Percentiles rank a stretch among this genome's conserved stretches.
phyloP scores from a whole-genome alignment of 805 yeast genomes.

The Allodekkera sacchari region DNA sequence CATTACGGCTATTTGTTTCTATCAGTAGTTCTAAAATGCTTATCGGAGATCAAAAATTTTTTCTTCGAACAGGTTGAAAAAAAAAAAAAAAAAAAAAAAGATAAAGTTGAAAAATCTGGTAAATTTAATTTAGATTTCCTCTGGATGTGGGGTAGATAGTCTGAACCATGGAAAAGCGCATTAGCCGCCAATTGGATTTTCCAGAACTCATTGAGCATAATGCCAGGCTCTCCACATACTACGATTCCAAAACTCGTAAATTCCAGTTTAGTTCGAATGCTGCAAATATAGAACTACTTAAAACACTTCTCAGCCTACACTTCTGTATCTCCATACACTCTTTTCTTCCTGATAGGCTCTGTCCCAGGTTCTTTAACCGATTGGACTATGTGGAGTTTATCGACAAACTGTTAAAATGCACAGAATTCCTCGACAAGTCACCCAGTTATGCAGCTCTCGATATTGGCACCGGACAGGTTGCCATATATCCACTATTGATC shows the following conservation, averaged over 20 bases:
- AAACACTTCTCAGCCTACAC: conserved; percentile 11
- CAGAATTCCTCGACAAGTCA: conserved; percentile 1
- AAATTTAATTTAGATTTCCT: no score
- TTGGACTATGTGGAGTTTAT: conserved; percentile 20
- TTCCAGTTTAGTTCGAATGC: conserved; percentile 18
- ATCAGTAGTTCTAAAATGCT: no score
- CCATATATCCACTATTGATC: conserved; percentile 38
- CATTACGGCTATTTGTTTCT: no score
- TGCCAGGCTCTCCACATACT: conserved; percentile 12
- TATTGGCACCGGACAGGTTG: conserved; percentile 42
- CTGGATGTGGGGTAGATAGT: no score
- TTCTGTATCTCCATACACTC: conserved; percentile 10
- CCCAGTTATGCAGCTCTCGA: conserved; percentile 25
- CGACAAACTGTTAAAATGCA: conserved; percentile 5
- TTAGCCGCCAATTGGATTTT: conserved; percentile 4
- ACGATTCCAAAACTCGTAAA: conserved; percentile 2
- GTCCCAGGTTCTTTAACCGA: conserved; percentile 26
- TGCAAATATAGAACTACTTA: conserved; percentile 15
- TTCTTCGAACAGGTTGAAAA: no score
- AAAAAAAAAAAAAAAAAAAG: no score
- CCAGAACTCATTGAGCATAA: conserved; percentile 1
- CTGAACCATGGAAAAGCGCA: no score
- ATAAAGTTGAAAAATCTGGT: no score
- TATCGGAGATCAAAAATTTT: no score
- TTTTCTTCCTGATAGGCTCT: conserved; percentile 14